phyloP scores from a whole-genome alignment of 768 basidiomycete genomes.

The Daedaleopsis sinensis region DNA sequence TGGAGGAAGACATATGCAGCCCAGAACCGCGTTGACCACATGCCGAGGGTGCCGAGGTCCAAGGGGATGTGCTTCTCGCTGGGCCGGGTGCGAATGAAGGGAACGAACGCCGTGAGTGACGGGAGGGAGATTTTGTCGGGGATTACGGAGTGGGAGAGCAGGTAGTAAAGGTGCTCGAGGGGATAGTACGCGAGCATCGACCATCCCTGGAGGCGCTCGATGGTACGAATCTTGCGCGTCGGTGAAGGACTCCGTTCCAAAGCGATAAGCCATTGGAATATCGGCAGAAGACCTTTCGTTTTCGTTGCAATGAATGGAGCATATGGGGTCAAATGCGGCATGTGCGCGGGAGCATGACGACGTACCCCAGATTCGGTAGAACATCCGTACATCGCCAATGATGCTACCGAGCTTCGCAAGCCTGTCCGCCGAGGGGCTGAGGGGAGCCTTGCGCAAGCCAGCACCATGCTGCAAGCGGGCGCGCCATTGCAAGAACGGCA shows the following conservation, averaged over 20 bases:
- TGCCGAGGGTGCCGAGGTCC: conserved; percentile 48
- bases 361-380: conserved; percentile 84
- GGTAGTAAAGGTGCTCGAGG: conserved; percentile 74
- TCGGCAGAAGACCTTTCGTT: conserved; percentile 72
- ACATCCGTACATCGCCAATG: conserved; percentile 68
- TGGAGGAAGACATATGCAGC: conserved; percentile 77
- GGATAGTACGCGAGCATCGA: conserved; percentile 82
- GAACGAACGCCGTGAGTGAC: conserved; percentile 41
- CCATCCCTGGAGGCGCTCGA: conserved; percentile 80
- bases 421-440: conserved; percentile 55
- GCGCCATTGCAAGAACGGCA: conserved; percentile 66
- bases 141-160: conserved; percentile 62
- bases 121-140: conserved; percentile 49
- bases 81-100: conserved; percentile 11
- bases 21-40: conserved; percentile 86
- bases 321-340: not conserved
- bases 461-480: conserved; percentile 70
- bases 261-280: conserved; percentile 78
- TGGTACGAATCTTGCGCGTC: conserved; percentile 69
- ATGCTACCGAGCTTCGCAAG: conserved; percentile 56
- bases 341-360: not conserved
- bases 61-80: conserved; percentile 43
- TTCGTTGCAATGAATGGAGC: not conserved
- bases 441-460: conserved; percentile 56
- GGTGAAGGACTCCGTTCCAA: conserved; percentile 73